Percentiles rank a stretch among this genome's conserved stretches.
These are phyloP conservation scores for Yarrowia sp. DNA, from an alignment of 805 yeast species.

Conservation along the genomic window DNA sequence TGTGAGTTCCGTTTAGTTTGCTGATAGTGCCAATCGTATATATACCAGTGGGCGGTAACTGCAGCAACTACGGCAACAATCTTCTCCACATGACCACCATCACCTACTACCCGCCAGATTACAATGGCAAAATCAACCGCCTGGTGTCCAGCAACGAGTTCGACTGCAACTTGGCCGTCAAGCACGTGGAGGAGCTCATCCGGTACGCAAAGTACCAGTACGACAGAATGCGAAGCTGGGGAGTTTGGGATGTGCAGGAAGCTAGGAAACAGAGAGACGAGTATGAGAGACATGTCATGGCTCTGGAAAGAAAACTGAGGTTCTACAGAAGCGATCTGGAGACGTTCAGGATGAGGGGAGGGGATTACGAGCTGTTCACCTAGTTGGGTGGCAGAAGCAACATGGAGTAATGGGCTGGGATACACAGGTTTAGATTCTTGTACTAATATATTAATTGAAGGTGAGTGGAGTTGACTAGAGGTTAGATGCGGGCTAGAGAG, in stretches of 20 bases:
- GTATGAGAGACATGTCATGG: slow-evolving; percentile 1
- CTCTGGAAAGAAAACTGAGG: slow-evolving; percentile 4
- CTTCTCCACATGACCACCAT: neutral
- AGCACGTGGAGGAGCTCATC: slow-evolving; percentile 22
- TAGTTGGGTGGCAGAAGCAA: no score
- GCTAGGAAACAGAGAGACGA: neutral
- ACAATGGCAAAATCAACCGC: slow-evolving; percentile 7
- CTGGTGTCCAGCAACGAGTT: neutral
- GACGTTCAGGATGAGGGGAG: neutral
- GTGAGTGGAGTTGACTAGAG: no score
- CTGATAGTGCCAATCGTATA: neutral
- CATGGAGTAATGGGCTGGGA: neutral
- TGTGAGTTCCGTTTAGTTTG: no score
- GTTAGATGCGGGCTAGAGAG: no score
- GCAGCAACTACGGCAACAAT: neutral
- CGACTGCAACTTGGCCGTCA: slow-evolving; percentile 13
- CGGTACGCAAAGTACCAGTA: slow-evolving; percentile 20
- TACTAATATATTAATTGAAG: no score
- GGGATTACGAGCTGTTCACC: neutral
- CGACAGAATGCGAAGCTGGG: slow-evolving; percentile 10
- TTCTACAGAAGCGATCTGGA: slow-evolving; percentile 29
- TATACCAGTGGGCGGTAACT: neutral
- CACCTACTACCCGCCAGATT: slow-evolving; percentile 9
- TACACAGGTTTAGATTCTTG: slow-evolving; percentile 10
- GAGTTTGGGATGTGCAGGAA: neutral